Percentiles rank a stretch among this genome's conserved stretches.
phyloP scores from a whole-genome alignment of 768 basidiomycete species.

The Lentinula guzmanii region DNA sequence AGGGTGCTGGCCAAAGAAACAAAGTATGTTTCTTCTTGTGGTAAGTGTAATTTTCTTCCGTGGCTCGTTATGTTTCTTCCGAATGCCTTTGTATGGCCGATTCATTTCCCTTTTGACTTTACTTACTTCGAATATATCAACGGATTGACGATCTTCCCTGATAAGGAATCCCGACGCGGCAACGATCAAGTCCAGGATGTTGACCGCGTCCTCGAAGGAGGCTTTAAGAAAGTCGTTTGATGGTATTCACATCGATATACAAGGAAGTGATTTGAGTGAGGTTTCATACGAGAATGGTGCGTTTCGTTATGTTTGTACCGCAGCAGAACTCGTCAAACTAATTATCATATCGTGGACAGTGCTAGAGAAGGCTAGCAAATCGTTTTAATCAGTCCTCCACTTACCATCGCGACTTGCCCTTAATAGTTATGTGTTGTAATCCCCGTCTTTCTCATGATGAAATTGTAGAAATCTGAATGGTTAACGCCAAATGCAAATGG shows the following conservation, averaged over 20 bases:
- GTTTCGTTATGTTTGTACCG: conserved; percentile 18
- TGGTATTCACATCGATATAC: conserved; percentile 78
- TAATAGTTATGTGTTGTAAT: neutral
- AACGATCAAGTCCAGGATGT: conserved; percentile 89
- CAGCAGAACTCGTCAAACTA: neutral
- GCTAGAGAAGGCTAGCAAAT: conserved; percentile 25
- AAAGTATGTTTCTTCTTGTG: conserved; percentile 84
- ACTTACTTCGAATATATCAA: neutral
- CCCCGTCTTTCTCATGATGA: neutral
- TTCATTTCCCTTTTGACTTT: neutral
- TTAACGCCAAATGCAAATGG: neutral
- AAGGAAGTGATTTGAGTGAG: conserved; percentile 77
- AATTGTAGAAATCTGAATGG: conserved; percentile 3
- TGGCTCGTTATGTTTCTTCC: neutral
- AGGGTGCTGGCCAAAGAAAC: conserved; percentile 70
- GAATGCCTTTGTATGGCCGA: neutral
- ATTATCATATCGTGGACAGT: conserved; percentile 15
- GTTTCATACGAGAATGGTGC: conserved; percentile 65
- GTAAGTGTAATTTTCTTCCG: conserved; percentile 42
- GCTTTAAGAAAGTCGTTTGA: conserved; percentile 66
- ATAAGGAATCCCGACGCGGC: conserved; percentile 82
- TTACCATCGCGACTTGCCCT: neutral
- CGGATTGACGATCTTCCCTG: conserved; percentile 17
- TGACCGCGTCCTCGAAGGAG: conserved; percentile 84
- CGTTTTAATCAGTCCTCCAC: conserved; percentile 13